Evolutionary conservation across 805 yeast genomes (phyloP), one percentile per base, ranked within the genome.

Genomic region (Candida bentonensis): DNA sequence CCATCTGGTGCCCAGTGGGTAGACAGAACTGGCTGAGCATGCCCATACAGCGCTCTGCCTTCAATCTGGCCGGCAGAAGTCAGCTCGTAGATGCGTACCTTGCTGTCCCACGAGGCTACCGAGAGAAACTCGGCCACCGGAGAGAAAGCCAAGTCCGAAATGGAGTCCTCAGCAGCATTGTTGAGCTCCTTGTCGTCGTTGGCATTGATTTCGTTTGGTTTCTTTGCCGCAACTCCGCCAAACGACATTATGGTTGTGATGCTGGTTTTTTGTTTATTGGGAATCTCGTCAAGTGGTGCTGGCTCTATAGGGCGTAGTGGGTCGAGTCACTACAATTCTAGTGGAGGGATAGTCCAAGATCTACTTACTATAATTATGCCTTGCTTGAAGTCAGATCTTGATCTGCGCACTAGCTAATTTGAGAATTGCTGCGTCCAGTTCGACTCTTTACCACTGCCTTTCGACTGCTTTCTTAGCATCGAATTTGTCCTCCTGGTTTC

Each of bases 21-120:
- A 11, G 82, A 65, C 43, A 92, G 65, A 2, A 84, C 95, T 0
- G 97, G 96, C 0, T 75, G 96, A 28, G 80, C 84, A 59, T 89
- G 96, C 57, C 84, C 94, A 61, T 73, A 88, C 56, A 88, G 60
- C 0, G 96, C 96, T 42, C 95, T 67, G 5, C 95, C 96, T 55
- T 83, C 92, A 23, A 85, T 78, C 45, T 75, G 74, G 3, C 96
- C 96, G 15, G 44, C 47, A 44, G 72, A 68, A 39, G 79, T 71
- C 15, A 88, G 77, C 61, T 92, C 97, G 69, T 92, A 92, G 45
- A 92, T 79, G 49, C 97, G 73, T 36, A 86, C 96, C 59, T 86
- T 87, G 54, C 82, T 83, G 64, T 92, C 98, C 98, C 98, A 92
- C 15, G 94, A 80, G 15, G 94, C 74, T 2, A 78, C 92, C 2